Percentiles rank a stretch among this genome's conserved stretches.
Evolutionary conservation across 2,329 filamentous ascomycete species (phyloP).

Genomic region (Triangularia verruculosa): DNA sequence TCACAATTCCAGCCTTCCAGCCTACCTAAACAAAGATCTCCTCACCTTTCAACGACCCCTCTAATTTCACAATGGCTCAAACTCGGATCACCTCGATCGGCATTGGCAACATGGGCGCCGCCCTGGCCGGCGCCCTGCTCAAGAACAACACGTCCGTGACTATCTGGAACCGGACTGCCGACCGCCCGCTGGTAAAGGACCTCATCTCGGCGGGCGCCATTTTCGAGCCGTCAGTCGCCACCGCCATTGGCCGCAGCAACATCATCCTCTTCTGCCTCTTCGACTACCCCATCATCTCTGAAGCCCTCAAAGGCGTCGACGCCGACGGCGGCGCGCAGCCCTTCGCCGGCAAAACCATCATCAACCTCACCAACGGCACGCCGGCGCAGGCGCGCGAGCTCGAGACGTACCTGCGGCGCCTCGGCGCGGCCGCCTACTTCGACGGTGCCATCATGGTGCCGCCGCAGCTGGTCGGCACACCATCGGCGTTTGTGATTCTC

Average conservation of each 20-base stretch:
- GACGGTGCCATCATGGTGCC: conserved; percentile 34
- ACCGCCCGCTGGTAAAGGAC: conserved; percentile 19
- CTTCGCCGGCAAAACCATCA: conserved; percentile 27
- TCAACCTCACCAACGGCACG: conserved; percentile 33
- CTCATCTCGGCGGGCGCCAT: conserved; percentile 18
- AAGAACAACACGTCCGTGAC: conserved; percentile 19
- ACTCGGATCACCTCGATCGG: conserved; percentile 26
- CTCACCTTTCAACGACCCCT: too few relatives aligned
- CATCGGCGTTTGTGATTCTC: conserved; percentile 24
- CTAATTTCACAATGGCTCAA: too few relatives aligned
- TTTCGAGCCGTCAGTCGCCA: conserved; percentile 17
- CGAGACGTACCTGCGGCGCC: conserved; percentile 16
- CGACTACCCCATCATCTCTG: conserved; percentile 27
- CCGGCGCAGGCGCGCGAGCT: conserved; percentile 26
- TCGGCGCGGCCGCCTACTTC: conserved; percentile 24
- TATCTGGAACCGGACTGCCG: conserved; percentile 29
- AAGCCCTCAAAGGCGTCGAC: conserved; percentile 8
- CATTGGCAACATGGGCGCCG: conserved; percentile 30
- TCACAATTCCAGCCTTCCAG: too few relatives aligned
- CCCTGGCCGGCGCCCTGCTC: conserved; percentile 25
- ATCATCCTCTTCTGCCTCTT: conserved; percentile 29
- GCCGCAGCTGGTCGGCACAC: conserved; percentile 29
- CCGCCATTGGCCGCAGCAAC: conserved; percentile 21
- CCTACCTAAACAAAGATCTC: too few relatives aligned
- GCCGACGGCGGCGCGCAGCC: conserved; percentile 4